A percentile compares a stretch with the other conserved stretches of the same genome.
phyloP scores from a whole-genome alignment of 331 rosid genomes.

The Acacia concinna region DNA sequence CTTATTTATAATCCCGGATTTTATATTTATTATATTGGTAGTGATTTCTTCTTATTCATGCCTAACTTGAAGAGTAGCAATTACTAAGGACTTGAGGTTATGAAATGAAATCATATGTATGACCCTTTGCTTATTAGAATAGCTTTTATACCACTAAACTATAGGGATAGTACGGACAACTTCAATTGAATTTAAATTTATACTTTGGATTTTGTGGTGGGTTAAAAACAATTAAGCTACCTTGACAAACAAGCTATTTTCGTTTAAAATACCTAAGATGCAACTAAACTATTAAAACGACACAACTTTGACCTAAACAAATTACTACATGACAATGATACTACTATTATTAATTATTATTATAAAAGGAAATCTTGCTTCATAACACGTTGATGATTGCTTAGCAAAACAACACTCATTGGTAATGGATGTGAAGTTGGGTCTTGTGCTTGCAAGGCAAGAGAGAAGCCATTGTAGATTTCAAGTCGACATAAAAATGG shows the following conservation, averaged over 20 bases:
- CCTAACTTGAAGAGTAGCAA: too few relatives aligned
- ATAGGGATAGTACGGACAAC: not conserved
- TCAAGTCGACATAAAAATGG: not conserved
- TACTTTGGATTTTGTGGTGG: not conserved
- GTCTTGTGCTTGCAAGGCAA: not conserved
- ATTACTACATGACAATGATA: not conserved
- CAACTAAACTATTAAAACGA: too few relatives aligned
- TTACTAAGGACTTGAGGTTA: too few relatives aligned
- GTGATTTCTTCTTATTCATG: too few relatives aligned
- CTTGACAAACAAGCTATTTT: too few relatives aligned
- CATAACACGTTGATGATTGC: not conserved
- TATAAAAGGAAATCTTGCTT: not conserved
- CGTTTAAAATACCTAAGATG: too few relatives aligned
- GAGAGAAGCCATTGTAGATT: not conserved
- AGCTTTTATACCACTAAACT: too few relatives aligned
- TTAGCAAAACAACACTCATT: not conserved
- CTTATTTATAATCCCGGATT: not conserved
- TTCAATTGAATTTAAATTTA: not conserved
- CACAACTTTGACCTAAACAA: not conserved
- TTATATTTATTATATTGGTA: too few relatives aligned
- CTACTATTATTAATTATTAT: not conserved
- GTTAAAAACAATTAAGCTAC: too few relatives aligned
- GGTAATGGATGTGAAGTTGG: not conserved
- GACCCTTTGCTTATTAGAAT: too few relatives aligned
- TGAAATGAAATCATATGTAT: too few relatives aligned